Conservation (phyloP, 352 stramenopile species). For the Phytophthora cactorum region DNA sequence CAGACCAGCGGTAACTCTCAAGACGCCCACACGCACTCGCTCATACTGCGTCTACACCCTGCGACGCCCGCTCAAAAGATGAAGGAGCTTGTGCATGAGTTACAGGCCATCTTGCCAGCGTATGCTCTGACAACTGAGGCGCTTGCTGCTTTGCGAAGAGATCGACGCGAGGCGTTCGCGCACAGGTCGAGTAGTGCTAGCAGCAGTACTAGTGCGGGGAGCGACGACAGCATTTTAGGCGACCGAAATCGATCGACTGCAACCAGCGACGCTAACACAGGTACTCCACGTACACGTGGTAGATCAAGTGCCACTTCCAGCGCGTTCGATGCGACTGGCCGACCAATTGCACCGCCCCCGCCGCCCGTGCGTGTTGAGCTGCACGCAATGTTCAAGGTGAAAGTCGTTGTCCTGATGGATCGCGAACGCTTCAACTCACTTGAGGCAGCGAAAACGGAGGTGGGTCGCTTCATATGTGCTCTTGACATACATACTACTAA, state of each 20-base stretch:
- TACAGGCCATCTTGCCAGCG: conserved; percentile 36
- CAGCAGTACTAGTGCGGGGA: conserved; percentile 35
- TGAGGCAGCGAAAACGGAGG: conserved; percentile 70
- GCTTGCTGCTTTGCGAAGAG: conserved; percentile 28
- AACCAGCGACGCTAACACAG: conserved; percentile 29
- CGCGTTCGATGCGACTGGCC: conserved; percentile 37
- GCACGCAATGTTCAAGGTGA: conserved; percentile 64
- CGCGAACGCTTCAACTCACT: conserved; percentile 55
- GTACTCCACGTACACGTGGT: conserved; percentile 11
- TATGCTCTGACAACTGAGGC: conserved; percentile 42
- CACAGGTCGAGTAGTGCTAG: conserved; percentile 38
- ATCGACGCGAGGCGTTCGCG: conserved; percentile 22
- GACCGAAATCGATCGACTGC: conserved; percentile 26
- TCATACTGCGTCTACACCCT: conserved; percentile 52
- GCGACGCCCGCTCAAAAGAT: conserved; percentile 51
- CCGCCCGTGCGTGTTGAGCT: conserved; percentile 50
- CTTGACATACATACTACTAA: background rate
- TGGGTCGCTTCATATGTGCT: conserved; percentile 20
- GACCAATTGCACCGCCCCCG: conserved; percentile 32
- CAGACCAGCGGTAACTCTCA: conserved; percentile 67
- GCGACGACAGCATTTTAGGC: conserved; percentile 34
- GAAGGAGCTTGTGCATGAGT: conserved; percentile 49
- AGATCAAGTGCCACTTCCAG: conserved; percentile 34
- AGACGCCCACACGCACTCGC: conserved; percentile 59
- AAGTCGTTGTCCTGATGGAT: conserved; percentile 67